A percentile compares a stretch with the other conserved stretches of the same genome.
Conservation (phyloP, 768 basidiomycete genomes). For the Lepiota brunneoincarnata region DNA sequence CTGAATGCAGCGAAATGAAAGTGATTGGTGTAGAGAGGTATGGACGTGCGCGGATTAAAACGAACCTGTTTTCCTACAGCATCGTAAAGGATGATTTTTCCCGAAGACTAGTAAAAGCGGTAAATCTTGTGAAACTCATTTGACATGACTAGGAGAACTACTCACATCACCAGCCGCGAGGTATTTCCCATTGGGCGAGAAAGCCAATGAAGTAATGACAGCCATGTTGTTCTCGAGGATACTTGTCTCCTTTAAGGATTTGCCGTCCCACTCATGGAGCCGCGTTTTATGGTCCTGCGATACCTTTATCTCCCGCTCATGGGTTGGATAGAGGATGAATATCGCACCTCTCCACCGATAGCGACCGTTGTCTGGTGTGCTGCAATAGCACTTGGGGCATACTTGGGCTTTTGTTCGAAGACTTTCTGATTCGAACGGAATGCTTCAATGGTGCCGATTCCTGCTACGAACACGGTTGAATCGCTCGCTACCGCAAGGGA, state of each 20-base stretch:
- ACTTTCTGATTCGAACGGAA: conserved; percentile 71
- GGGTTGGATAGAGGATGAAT: not conserved
- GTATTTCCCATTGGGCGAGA: conserved; percentile 73
- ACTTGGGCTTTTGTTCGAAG: conserved; percentile 50
- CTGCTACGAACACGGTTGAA: conserved; percentile 62
- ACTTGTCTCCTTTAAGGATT: conserved; percentile 50
- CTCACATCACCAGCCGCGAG: conserved; percentile 88
- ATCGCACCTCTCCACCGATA: conserved; percentile 70
- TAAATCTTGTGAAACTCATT: not conserved
- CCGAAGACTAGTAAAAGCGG: conserved; percentile 57
- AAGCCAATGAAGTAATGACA: conserved; percentile 68
- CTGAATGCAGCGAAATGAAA: conserved; percentile 31
- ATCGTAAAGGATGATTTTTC: conserved; percentile 79
- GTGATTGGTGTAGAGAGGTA: not conserved
- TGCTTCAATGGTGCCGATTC: conserved; percentile 58
- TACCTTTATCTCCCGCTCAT: not conserved
- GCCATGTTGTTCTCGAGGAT: conserved; percentile 69
- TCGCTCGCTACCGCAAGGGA: conserved; percentile 57
- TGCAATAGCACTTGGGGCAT: conserved; percentile 54
- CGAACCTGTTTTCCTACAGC: conserved; percentile 60
- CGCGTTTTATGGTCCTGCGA: conserved; percentile 71
- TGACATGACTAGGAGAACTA: conserved; percentile 14
- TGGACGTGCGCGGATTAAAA: not conserved
- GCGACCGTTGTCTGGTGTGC: conserved; percentile 53
- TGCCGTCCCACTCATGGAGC: conserved; percentile 72